Evolutionary conservation across 2,329 filamentous ascomycete species (phyloP), one percentile per base, ranked within the genome.

Genomic region (Sphaerostilbella broomeana): DNA sequence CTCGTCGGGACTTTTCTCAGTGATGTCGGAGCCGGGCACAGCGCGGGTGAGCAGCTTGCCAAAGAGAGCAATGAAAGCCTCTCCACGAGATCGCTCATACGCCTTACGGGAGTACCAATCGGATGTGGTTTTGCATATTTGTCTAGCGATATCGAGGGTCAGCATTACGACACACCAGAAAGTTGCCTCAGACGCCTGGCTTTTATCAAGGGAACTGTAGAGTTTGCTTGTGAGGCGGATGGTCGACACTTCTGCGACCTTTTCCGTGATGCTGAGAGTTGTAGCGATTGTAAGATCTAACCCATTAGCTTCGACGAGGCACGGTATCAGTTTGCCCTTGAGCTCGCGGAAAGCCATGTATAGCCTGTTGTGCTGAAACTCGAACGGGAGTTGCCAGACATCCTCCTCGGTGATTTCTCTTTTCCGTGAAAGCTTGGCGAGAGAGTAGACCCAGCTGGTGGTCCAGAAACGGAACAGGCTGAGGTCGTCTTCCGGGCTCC

Each of bases 31-130:
- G 16, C 61, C 62, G 2, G 62, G 58, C 4, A 64, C 60, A 1
- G 59, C 59, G 31, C 62, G 51, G 1, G 60, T 64, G 12, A 65
- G 49, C 0, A 65, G 59, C 25, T 65, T 65, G 8, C 57, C 44
- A 13, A 65, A 65, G 0, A 65, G 46, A 0, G 51, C 57, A 31
- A 65, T 64, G 15, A 65, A 65, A 0, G 61, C 59, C 61, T 94
- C 87, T 4, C 88, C 88, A 33, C 88, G 71, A 5, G 83, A 87
- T 42, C 88, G 69, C 58, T 95, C 88, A 51, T 95, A 95, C 19
- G 77, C 77, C 44, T 89, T 79, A 47, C 88, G 76, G n/a, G 80
- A 79, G 54, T 84, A 94, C 88, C 88, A 95, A 1, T 87, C 65
- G 17, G 54, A 55, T 0, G 58, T 57, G 0, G 59, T 64, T 36